These are phyloP conservation scores for Cladosporium velox DNA, from an alignment of 2,329 filamentous ascomycete species.

Conservation along the genomic window DNA sequence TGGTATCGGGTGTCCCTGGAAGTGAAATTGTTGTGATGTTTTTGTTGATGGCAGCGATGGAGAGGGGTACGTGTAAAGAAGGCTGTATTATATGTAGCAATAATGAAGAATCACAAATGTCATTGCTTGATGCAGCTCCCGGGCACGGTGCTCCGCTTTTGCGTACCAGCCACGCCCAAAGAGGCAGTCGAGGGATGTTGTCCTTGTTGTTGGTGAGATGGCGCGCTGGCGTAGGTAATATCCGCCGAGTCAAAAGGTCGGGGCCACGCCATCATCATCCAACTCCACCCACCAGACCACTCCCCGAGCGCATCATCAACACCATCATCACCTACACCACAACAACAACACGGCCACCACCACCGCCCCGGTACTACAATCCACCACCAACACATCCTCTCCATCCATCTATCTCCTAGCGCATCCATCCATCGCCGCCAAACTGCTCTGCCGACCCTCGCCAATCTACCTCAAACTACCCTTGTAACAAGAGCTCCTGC, in stretches of 20 bases:
- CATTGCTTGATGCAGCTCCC: slow-evolving; percentile 1
- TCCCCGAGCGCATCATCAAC: slow-evolving; percentile 2
- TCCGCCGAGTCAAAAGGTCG: slow-evolving; percentile 1
- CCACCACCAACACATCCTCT: background rate
- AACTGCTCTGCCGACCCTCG: background rate
- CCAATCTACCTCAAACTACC: background rate
- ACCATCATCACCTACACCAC: slow-evolving; percentile 1
- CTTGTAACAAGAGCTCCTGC: slow-evolving; percentile 4
- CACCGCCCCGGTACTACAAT: background rate
- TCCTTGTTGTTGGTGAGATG: slow-evolving; percentile 9
- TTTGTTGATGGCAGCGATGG: background rate
- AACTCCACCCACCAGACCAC: background rate
- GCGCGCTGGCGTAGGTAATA: slow-evolving; percentile 2
- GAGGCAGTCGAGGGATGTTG: background rate
- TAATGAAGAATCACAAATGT: background rate
- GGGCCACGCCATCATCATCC: background rate
- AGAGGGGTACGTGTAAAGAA: background rate
- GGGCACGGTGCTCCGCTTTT: slow-evolving; percentile 6
- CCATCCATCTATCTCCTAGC: slow-evolving; percentile 9
- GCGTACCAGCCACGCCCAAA: background rate
- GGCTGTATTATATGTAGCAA: background rate
- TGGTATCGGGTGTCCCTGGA: slow-evolving; percentile 1
- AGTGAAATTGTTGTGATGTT: background rate
- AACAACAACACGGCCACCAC: background rate
- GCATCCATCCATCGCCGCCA: slow-evolving; percentile 13